Evolutionary conservation across 2,329 filamentous ascomycete genomes (phyloP).

Genomic region (Alternaria triticina): DNA sequence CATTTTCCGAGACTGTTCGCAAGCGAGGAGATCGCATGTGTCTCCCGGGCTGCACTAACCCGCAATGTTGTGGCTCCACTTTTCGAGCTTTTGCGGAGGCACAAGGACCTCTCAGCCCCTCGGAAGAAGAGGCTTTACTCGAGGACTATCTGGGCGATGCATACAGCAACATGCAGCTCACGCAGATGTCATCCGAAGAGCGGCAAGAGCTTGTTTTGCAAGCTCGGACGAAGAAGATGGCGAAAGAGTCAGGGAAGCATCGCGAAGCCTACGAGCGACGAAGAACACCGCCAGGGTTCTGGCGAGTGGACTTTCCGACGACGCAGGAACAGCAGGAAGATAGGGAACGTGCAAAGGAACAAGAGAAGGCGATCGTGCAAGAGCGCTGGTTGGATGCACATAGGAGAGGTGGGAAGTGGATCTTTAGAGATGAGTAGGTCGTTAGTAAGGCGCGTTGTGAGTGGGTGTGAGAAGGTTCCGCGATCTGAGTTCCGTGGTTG

Average conservation of each 20-base stretch:
- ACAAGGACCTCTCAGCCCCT: slow-evolving; percentile 34
- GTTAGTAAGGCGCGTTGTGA: neutral
- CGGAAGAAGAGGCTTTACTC: slow-evolving; percentile 49
- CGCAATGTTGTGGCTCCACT: slow-evolving; percentile 76
- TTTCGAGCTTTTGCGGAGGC: slow-evolving; percentile 69
- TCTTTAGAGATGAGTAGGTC: slow-evolving; percentile 77
- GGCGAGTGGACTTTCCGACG: slow-evolving; percentile 85
- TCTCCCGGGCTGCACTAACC: slow-evolving; percentile 75
- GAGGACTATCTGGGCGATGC: slow-evolving; percentile 62
- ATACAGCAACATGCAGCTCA: slow-evolving; percentile 45
- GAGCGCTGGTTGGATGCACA: slow-evolving; percentile 83
- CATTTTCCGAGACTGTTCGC: slow-evolving; percentile 77
- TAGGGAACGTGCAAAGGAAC: slow-evolving; percentile 67
- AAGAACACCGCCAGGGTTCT: slow-evolving; percentile 83
- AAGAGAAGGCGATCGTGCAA: slow-evolving; percentile 69
- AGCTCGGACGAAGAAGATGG: slow-evolving; percentile 74
- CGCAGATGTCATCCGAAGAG: slow-evolving; percentile 64
- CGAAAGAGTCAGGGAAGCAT: slow-evolving; percentile 79
- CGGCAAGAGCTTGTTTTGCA: slow-evolving; percentile 72
- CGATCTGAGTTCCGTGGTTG: neutral
- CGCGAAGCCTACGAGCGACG: slow-evolving; percentile 74
- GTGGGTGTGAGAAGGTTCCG: neutral
- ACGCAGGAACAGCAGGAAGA: slow-evolving; percentile 80
- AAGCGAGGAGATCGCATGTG: slow-evolving; percentile 71
- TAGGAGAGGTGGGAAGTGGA: slow-evolving; percentile 75